Conservation (phyloP, 371 early-diverging fungal species). For the Mucor velutinosus region DNA sequence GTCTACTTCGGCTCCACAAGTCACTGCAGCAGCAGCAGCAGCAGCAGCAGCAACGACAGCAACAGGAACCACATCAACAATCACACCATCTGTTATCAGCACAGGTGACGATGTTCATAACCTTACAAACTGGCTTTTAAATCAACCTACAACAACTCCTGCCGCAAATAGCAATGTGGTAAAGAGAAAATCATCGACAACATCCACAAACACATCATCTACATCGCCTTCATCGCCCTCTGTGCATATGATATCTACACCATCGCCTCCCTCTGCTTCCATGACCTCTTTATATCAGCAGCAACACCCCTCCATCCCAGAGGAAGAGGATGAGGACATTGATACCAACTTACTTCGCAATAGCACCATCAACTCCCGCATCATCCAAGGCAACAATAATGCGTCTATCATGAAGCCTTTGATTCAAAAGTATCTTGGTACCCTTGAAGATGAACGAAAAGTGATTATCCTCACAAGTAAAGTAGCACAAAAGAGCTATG, state of each 20-base stretch:
- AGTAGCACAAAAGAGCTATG: slow-evolving; percentile 87
- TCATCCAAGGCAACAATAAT: slow-evolving; percentile 32
- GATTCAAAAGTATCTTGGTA: slow-evolving; percentile 45
- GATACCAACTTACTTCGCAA: slow-evolving; percentile 13
- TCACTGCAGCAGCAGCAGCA: slow-evolving; percentile 1
- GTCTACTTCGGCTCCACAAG: background rate
- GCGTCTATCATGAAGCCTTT: slow-evolving; percentile 32
- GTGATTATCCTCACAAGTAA: slow-evolving; percentile 76
- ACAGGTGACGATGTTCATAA: slow-evolving; percentile 9
- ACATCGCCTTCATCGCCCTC: slow-evolving; percentile 23
- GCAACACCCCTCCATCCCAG: slow-evolving; percentile 49
- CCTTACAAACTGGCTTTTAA: slow-evolving; percentile 20
- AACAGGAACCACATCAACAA: slow-evolving; percentile 19
- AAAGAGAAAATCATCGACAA: slow-evolving; percentile 9
- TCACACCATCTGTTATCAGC: slow-evolving; percentile 30
- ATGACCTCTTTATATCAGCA: slow-evolving; percentile 24
- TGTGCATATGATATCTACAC: slow-evolving; percentile 33
- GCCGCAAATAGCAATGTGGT: slow-evolving; percentile 6
- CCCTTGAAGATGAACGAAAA: slow-evolving; percentile 62
- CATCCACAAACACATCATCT: slow-evolving; percentile 17
- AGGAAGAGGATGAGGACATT: slow-evolving; percentile 51
- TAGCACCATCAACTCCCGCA: slow-evolving; percentile 25
- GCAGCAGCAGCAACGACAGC: slow-evolving; percentile 18
- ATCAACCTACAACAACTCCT: slow-evolving; percentile 12
- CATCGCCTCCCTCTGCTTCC: slow-evolving; percentile 45